Base-by-base conservation (phyloP, 345 rosid genomes). In the Bruguiera gymnorhiza region DNA sequence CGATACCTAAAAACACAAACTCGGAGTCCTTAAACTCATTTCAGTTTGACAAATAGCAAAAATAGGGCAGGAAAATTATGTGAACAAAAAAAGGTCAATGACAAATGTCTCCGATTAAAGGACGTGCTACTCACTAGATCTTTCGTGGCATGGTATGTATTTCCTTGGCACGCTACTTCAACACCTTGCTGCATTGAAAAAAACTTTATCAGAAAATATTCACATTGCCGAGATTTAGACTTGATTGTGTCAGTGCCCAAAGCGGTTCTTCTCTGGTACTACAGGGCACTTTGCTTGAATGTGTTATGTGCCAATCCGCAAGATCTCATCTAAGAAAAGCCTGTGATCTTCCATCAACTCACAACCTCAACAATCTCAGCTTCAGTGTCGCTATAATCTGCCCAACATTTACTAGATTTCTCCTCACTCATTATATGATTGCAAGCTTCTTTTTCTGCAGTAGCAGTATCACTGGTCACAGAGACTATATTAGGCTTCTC, bases 311-410 rank as follows among this genome's bases (percentile, higher is more conserved):
- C 48, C 48, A 39, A 54, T 52, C 67, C 1, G 8, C 30, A 21
- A 51, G 67, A 18, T 60, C 24, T 10, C 50, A 15, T 43, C 50
- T 4, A 53, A 29, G 66, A 34, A 70, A 56, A 67, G 8, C 34
- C 68, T 11, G 34, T 36, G 19, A 64, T 63, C 57, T 43, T 74
- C 43, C 76, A 70, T 91, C 83, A 89, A 69, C 88, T 71, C 26
- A 83, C 69, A 75, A 85, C 90, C 80, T 85, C 96, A 73, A 85
- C 87, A 37, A 70, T 62, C 70, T 93, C 96, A 20, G 83, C 73
- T 82, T 91, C 97, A 29, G 70, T 72, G 67, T 91, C 99, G 36
- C 89, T 89, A 83, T 86, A 83, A 80, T 89, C 97, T 65, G 87
- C 93, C 97, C 96, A 94, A 67, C 87, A 78, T 77, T 89, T 89